A percentile compares a stretch with the other conserved stretches of the same genome.
Conservation (phyloP, 2,329 filamentous ascomycete genomes). For the Epichloe bromicola region DNA sequence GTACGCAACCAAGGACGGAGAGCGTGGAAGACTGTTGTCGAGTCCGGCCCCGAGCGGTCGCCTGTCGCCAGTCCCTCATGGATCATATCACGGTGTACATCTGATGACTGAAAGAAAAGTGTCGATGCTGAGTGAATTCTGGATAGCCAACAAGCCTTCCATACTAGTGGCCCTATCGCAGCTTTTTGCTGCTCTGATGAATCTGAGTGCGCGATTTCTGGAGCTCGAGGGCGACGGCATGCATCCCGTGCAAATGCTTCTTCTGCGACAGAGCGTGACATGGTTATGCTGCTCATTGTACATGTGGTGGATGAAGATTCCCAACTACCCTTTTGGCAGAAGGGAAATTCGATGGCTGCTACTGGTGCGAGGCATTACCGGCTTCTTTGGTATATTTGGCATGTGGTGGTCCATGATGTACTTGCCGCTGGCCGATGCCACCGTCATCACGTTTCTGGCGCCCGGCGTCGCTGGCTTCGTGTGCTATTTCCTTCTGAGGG, state of each 20-base stretch:
- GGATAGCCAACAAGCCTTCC: slow-evolving; percentile 57
- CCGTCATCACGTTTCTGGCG: slow-evolving; percentile 76
- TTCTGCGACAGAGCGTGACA: slow-evolving; percentile 67
- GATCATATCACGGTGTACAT: background rate
- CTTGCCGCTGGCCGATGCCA: slow-evolving; percentile 74
- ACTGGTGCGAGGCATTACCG: slow-evolving; percentile 52
- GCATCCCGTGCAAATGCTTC: slow-evolving; percentile 75
- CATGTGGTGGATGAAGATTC: slow-evolving; percentile 58
- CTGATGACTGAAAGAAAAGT: background rate
- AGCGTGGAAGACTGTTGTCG: slow-evolving; percentile 8
- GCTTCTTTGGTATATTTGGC: slow-evolving; percentile 68
- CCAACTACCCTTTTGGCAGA: slow-evolving; percentile 57
- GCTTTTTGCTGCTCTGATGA: slow-evolving; percentile 77
- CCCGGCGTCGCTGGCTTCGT: slow-evolving; percentile 69
- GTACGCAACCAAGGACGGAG: background rate
- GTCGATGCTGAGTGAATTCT: slow-evolving; percentile 27
- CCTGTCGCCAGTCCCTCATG: slow-evolving; percentile 8
- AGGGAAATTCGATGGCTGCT: slow-evolving; percentile 55
- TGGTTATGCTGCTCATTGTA: slow-evolving; percentile 52
- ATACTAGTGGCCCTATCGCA: slow-evolving; percentile 62
- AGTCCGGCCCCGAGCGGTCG: slow-evolving; percentile 12
- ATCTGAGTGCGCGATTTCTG: slow-evolving; percentile 62
- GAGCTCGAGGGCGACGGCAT: slow-evolving; percentile 60
- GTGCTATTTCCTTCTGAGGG: slow-evolving; percentile 60
- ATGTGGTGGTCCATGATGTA: slow-evolving; percentile 59